These are phyloP conservation scores for Backusella westeae DNA, from an alignment of 192 early-diverging fungal species.

Conservation along the genomic window DNA sequence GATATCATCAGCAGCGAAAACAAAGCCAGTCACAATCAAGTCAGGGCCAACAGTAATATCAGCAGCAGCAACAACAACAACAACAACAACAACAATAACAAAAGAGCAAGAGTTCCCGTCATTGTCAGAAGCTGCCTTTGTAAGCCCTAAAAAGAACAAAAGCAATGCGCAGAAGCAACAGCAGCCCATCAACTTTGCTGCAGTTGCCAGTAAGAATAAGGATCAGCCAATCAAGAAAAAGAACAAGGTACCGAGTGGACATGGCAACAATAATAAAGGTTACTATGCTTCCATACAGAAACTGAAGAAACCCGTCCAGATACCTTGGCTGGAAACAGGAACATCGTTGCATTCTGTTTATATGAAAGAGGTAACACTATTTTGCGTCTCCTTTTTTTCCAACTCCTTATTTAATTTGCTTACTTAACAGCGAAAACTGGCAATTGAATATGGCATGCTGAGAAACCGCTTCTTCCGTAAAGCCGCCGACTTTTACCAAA, in stretches of 20 bases:
- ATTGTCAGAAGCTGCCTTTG: background rate
- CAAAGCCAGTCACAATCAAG: constrained; percentile 3
- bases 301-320: constrained; percentile 23
- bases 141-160: background rate
- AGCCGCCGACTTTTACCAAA: constrained; percentile 43
- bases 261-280: background rate
- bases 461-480: constrained; percentile 48
- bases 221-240: constrained; percentile 14
- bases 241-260: background rate
- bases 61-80: background rate
- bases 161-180: constrained; percentile 1
- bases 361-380: constrained; percentile 14
- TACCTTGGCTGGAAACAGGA: constrained; percentile 53
- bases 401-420: no score
- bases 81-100: background rate
- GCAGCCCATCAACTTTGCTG: constrained; percentile 33
- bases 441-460: constrained; percentile 44
- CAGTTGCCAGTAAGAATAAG: constrained; percentile 38
- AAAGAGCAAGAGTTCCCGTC: constrained; percentile 15
- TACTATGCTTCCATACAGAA: background rate
- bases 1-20: background rate
- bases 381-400: no score
- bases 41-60: background rate
- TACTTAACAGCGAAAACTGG: constrained; percentile 36
- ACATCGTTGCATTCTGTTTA: constrained; percentile 37